Evolutionary conservation across 2,329 filamentous ascomycete genomes (phyloP).

Genomic region (Leptographium galeiforme): DNA sequence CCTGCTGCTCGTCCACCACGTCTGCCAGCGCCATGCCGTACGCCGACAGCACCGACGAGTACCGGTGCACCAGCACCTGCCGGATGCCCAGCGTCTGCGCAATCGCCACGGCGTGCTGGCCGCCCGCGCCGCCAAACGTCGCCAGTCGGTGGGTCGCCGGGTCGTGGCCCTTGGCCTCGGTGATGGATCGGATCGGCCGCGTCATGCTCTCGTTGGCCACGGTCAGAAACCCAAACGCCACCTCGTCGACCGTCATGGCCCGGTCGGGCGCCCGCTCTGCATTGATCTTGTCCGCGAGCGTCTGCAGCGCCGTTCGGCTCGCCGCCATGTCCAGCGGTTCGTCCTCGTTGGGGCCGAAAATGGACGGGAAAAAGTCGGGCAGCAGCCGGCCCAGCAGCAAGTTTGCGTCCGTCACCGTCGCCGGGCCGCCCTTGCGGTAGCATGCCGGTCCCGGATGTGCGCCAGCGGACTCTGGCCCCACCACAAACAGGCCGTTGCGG

Average conservation of each 20-base stretch:
- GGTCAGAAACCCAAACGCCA: conserved; percentile 77
- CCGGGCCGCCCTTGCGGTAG: conserved; percentile 53
- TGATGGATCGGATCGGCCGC: conserved; percentile 74
- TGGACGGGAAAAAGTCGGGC: conserved; percentile 52
- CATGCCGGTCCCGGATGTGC: conserved; percentile 55
- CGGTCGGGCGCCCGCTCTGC: conserved; percentile 42
- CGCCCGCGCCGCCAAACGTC: conserved; percentile 83
- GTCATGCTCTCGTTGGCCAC: conserved; percentile 89
- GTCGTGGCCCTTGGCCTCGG: conserved; percentile 81
- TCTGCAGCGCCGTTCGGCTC: conserved; percentile 49
- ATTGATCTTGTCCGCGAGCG: conserved; percentile 56
- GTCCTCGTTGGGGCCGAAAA: conserved; percentile 53
- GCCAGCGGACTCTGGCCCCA: conserved; percentile 50
- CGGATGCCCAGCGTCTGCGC: conserved; percentile 71
- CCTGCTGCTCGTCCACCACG: conserved; percentile 67
- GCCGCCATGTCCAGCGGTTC: conserved; percentile 51
- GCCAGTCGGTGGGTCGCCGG: conserved; percentile 78
- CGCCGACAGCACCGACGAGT: conserved; percentile 77
- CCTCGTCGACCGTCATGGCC: conserved; percentile 58
- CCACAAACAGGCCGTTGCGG: conserved; percentile 72
- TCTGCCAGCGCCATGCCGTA: conserved; percentile 90
- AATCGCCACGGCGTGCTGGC: conserved; percentile 80
- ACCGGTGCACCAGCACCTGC: conserved; percentile 73
- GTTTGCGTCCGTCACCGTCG: conserved; percentile 57
- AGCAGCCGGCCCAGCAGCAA: conserved; percentile 42